Base-by-base conservation (phyloP, 2,329 filamentous ascomycete species). In the Colletotrichum sp. region DNA sequence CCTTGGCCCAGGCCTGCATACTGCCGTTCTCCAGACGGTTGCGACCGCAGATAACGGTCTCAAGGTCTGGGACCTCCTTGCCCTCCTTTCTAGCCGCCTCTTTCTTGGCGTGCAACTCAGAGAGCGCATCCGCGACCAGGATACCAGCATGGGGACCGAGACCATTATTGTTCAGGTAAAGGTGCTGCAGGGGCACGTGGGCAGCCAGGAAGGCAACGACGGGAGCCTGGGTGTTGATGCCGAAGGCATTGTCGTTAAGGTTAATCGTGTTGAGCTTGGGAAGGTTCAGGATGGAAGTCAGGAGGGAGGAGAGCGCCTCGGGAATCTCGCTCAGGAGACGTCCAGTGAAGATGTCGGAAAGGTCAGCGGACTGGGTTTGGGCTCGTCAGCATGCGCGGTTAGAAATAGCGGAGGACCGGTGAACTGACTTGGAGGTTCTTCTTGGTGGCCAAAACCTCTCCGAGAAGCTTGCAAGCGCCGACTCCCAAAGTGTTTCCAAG, bases 81-180 rank as follows among this genome's bases (percentile, higher is more conserved):
- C 93, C 94, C 43, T 90, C 88, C 81, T 94, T 93, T 78, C 93
- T 91, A 16, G 95, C 95, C 72, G 92, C 92, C 78, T 92, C 92
- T 87, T 98, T 98, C 87, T 95, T 96, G 77, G 90, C 90, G 73
- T 98, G 94, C 52, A 99, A 92, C 77, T 92, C 90, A 24, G 92
- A 94, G 70, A 99, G 92, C 8, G 97, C 95, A 82, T 98, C 93
- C 65, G 96, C 97, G 80, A 99, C 93, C 69, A 97, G 89, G 61
- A 95, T 95, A 73, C 97, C 97, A 12, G 96, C 96, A 76, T 96
- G 93, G 26, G 97, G 97, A 14, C 97, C 97, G 48, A 99, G 92
- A 32, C 97, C 97, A 85, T 99, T 99, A 90, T 99, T 99, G 90
- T 98, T 98, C 74, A 99, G 92, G 85, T 97, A 95, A 32, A 99